phyloP scores from a whole-genome alignment of 2,329 filamentous ascomycete genomes.

The Endocalyx cinctus region DNA sequence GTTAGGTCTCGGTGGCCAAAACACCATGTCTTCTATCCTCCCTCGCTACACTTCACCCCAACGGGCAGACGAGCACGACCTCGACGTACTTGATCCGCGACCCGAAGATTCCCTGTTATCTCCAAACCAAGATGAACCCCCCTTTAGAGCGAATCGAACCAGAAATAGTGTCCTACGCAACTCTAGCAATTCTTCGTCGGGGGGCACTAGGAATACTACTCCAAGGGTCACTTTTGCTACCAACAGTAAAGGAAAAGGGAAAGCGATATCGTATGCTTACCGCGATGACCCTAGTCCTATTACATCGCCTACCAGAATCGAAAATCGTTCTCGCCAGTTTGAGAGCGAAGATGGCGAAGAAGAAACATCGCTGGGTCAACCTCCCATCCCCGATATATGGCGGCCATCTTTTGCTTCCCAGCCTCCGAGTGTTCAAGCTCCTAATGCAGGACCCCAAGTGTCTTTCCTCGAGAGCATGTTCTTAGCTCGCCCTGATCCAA shows the following conservation, averaged over 20 bases:
- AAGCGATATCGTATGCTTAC: constrained; percentile 15
- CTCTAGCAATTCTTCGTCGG: too few species aligned
- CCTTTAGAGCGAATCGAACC: too few species aligned
- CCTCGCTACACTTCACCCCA: constrained; percentile 16
- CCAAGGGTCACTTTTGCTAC: constrained; percentile 4
- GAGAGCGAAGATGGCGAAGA: constrained; percentile 4
- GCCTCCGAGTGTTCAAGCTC: constrained; percentile 5
- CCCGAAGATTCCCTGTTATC: constrained; percentile 23
- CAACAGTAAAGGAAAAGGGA: constrained; percentile 12
- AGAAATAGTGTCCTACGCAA: too few species aligned
- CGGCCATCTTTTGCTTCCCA: constrained; percentile 16
- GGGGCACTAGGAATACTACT: too few species aligned
- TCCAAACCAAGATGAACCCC: constrained; percentile 9
- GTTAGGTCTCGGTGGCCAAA: constrained; percentile 17
- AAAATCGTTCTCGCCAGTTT: too few species aligned
- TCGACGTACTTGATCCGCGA: constrained; percentile 25
- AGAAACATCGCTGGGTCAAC: constrained; percentile 4
- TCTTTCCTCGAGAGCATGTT: constrained; percentile 27
- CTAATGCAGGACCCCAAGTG: constrained; percentile 8
- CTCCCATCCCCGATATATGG: constrained; percentile 14
- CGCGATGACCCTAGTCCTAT: too few species aligned
- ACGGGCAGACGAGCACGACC: constrained; percentile 22
- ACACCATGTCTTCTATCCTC: constrained; percentile 17
- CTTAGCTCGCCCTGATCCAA: constrained; percentile 12
- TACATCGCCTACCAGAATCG: background rate